These are phyloP conservation scores for Cynara cardunculus DNA, from an alignment of 129 eudicot genomes.

Conservation along the genomic window DNA sequence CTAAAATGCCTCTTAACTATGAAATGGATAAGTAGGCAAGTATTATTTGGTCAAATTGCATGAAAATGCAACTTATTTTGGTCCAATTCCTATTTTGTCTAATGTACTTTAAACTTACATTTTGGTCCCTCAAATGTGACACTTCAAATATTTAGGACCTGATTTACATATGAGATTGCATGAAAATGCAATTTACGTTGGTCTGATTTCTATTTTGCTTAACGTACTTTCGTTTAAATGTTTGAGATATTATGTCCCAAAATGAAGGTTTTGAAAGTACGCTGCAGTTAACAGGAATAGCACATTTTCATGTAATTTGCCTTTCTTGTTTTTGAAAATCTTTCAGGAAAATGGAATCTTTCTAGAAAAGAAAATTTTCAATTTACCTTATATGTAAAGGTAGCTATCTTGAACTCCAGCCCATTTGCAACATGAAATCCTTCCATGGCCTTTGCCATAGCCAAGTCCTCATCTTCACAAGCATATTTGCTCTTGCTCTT, in stretches of 20 bases:
- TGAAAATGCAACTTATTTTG: not conserved
- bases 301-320: not conserved
- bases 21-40: not conserved
- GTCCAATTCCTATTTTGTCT: not conserved
- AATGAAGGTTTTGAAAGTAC: not conserved
- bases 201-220: not conserved
- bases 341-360: constrained; percentile 5
- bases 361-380: not conserved
- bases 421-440: constrained; percentile 61
- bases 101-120: not conserved
- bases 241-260: not conserved
- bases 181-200: not conserved
- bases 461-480: constrained; percentile 41
- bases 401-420: constrained; percentile 69
- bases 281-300: not conserved
- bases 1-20: not conserved
- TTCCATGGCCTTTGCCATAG: constrained; percentile 56
- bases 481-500: constrained; percentile 40
- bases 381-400: constrained; percentile 66
- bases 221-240: not conserved
- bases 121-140: not conserved
- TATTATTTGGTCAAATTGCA: not conserved
- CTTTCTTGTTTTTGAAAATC: constrained; percentile 3
- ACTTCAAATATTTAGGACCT: not conserved
- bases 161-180: not conserved